Evolutionary conservation across 192 early-diverging fungal genomes (phyloP).

Genomic region (Neocallimastix lanati): DNA sequence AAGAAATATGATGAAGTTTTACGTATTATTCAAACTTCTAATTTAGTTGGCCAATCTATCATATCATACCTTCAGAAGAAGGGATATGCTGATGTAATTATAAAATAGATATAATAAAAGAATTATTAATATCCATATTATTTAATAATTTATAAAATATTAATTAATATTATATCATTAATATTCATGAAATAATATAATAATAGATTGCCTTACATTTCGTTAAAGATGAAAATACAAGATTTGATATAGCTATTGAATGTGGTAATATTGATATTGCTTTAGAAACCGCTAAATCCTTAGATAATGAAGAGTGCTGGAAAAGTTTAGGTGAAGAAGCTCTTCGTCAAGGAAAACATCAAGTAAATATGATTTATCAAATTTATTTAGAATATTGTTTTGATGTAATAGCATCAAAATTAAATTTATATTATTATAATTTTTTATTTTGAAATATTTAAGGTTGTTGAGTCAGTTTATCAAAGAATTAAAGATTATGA

Average conservation of each 20-base stretch:
- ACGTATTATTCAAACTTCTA: constrained; percentile 85
- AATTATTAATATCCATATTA: too few relatives aligned
- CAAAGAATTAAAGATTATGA: constrained; percentile 85
- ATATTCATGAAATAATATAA: too few relatives aligned
- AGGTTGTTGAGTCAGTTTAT: constrained; percentile 77
- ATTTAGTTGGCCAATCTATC: constrained; percentile 93
- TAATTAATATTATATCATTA: too few relatives aligned
- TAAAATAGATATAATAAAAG: too few relatives aligned
- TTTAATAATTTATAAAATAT: too few relatives aligned
- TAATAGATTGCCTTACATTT: constrained; percentile 87
- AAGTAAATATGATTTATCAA: constrained; percentile 24
- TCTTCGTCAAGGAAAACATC: constrained; percentile 73
- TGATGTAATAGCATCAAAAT: too few relatives aligned
- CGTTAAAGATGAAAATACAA: constrained; percentile 87
- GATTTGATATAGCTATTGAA: constrained; percentile 92
- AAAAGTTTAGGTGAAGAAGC: constrained; percentile 73
- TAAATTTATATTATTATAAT: too few relatives aligned
- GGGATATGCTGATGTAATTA: constrained; percentile 75
- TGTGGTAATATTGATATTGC: constrained; percentile 94
- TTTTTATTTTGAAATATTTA: not conserved
- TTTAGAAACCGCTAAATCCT: constrained; percentile 76
- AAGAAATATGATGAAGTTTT: constrained; percentile 92
- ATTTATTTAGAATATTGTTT: too few relatives aligned
- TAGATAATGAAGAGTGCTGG: constrained; percentile 85
- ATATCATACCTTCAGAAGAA: constrained; percentile 99